Conservation (phyloP, 805 yeast species). For the Spathaspora arborariae region DNA sequence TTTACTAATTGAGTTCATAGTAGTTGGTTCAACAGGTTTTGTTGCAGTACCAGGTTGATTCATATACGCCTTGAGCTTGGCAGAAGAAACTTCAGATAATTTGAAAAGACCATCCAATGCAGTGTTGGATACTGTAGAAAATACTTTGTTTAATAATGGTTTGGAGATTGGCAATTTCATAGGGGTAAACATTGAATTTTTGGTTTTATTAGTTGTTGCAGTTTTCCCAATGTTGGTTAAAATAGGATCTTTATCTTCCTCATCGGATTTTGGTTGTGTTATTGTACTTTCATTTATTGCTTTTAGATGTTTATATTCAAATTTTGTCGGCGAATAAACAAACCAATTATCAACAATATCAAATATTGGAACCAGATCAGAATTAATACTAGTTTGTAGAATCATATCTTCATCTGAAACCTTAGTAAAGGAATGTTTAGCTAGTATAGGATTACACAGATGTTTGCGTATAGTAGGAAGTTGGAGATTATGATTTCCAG, state of each 20-base stretch:
- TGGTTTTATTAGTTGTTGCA: background rate
- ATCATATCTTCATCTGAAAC: slow-evolving; percentile 19
- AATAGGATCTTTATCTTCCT: slow-evolving; percentile 11
- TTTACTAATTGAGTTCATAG: slow-evolving; percentile 26
- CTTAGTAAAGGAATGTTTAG: slow-evolving; percentile 9
- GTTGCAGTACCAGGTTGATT: slow-evolving; percentile 11
- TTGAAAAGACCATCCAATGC: slow-evolving; percentile 50
- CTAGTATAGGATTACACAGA: slow-evolving; percentile 18
- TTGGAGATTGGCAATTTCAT: slow-evolving; percentile 44
- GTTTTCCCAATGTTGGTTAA: slow-evolving; percentile 4
- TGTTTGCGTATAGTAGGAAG: slow-evolving; percentile 17
- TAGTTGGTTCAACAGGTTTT: slow-evolving; percentile 6
- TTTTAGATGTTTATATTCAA: slow-evolving; percentile 29
- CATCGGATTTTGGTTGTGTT: background rate
- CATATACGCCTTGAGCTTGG: slow-evolving; percentile 39
- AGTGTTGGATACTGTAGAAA: slow-evolving; percentile 46
- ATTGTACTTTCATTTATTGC: slow-evolving; percentile 13
- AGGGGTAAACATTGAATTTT: slow-evolving; percentile 32
- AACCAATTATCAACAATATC: slow-evolving; percentile 51
- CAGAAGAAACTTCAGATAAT: slow-evolving; percentile 41
- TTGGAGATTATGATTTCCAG: slow-evolving; percentile 15
- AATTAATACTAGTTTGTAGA: slow-evolving; percentile 26
- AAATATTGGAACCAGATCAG: slow-evolving; percentile 39
- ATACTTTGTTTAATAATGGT: slow-evolving; percentile 45
- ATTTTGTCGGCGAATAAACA: slow-evolving; percentile 40